Evolutionary conservation across 345 rosid genomes (phyloP), one percentile per base, ranked within the genome.

Genomic region (Carallia brachiata): DNA sequence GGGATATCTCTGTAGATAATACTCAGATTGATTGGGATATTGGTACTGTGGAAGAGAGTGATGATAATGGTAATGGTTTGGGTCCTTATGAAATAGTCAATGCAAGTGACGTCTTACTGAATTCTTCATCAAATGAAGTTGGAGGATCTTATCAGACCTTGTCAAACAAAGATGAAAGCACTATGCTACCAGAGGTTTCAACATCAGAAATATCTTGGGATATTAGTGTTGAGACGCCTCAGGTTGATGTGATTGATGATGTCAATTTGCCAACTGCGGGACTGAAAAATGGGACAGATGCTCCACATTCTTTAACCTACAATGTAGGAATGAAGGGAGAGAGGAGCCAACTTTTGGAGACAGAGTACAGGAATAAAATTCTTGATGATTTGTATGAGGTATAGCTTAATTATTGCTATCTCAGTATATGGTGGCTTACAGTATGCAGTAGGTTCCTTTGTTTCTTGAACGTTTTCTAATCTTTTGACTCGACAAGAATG

Each of bases 311-410:
- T 36, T 68, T 70, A 68, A 73, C 69, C 71, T 80, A 80, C 77
- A 71, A 75, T 69, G 68, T 61, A 58, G 89, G 75, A 76, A 75
- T 65, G 65, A 76, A 69, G 79, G 84, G 75, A 75, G 86, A 70
- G 68, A 88, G 92, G 75, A 92, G 99, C 81, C 95, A 84, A 84
- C 82, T 95, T 59, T 73, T 90, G 88, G 94, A 85, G 70, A 89
- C 97, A 18, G 97, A 92, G 63, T 95, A 86, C 80, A 80, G 99
- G 74, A 95, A 89, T 70, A 92, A 84, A 80, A 87, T 95, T 73
- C 96, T 95, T 36, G 97, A 95, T 75, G 99, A 95, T 83, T 80
- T 90, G 58, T 84, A 89, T 63, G 96, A 95, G 97, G 99, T 95
- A 82, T n/a, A 50, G 63, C n/a, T 36, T 64, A 13, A 1, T 36